Conservation (phyloP, 768 basidiomycete species). For the Phanerochaete carnosa region DNA sequence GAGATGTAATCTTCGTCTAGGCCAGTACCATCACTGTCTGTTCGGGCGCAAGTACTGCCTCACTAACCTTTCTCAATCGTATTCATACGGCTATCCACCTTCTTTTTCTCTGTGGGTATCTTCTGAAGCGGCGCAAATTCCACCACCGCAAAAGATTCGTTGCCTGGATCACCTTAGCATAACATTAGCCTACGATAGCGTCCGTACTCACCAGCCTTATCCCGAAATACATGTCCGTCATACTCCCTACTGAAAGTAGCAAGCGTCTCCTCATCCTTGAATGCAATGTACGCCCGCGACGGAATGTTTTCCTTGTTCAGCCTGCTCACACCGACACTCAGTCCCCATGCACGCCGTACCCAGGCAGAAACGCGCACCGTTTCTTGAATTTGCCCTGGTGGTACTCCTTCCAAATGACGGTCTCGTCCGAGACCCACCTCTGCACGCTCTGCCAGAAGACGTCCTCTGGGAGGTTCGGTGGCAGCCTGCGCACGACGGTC, state of each 20-base stretch:
- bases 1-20: constrained; percentile 81
- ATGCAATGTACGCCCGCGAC: constrained; percentile 90
- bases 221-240: constrained; percentile 88
- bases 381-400: constrained; percentile 67
- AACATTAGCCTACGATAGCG: background rate
- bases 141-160: constrained; percentile 84
- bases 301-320: constrained; percentile 80
- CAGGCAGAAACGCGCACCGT: constrained; percentile 42
- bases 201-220: constrained; percentile 73
- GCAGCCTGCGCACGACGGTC: constrained; percentile 82
- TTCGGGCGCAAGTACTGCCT: background rate
- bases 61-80: constrained; percentile 87
- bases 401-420: constrained; percentile 62
- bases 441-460: constrained; percentile 93
- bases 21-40: background rate
- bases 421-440: constrained; percentile 78
- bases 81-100: constrained; percentile 73
- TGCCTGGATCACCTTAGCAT: constrained; percentile 47
- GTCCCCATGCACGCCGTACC: background rate
- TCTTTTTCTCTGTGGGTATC: constrained; percentile 69
- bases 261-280: constrained; percentile 72
- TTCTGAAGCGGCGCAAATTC: constrained; percentile 96
- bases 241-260: constrained; percentile 78
- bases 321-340: constrained; percentile 33
- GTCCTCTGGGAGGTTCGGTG: constrained; percentile 88